Conservation (phyloP, 2,329 filamentous ascomycete genomes). For the Lasiodiplodia sp. region DNA sequence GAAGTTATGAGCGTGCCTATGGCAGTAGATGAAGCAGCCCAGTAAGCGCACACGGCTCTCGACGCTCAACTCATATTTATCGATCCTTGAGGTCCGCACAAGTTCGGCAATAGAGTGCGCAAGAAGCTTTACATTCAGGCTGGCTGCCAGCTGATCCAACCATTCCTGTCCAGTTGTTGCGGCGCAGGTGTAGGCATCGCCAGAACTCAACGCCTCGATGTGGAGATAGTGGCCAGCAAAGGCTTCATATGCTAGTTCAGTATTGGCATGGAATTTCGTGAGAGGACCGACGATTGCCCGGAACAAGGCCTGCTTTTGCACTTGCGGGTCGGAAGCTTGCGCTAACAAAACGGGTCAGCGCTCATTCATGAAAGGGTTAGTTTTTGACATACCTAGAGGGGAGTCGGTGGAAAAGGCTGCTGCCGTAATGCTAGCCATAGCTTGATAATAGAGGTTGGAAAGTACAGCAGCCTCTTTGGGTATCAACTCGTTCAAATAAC, state of each 20-base stretch:
- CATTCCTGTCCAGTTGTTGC: constrained; percentile 36
- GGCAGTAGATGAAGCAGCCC: constrained; percentile 66
- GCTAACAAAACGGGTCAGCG: not conserved
- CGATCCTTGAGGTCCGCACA: constrained; percentile 39
- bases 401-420: not conserved
- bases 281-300: constrained; percentile 38
- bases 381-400: not conserved
- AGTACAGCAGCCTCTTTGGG: constrained; percentile 45
- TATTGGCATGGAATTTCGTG: constrained; percentile 40
- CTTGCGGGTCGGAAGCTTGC: not conserved
- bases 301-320: constrained; percentile 7
- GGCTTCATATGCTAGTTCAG: constrained; percentile 18
- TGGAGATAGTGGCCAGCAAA: constrained; percentile 20
- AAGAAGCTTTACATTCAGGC: constrained; percentile 60
- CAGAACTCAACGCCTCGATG: constrained; percentile 39
- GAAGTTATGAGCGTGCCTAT: constrained; percentile 56
- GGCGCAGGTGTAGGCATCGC: constrained; percentile 46
- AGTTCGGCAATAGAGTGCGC: constrained; percentile 42
- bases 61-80: constrained; percentile 39
- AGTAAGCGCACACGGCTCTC: constrained; percentile 63
- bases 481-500: constrained; percentile 43
- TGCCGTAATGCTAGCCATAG: constrained; percentile 13
- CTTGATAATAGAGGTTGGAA: constrained; percentile 41
- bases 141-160: constrained; percentile 53
- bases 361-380: not conserved